Evolutionary conservation across 257 asterid species (phyloP).

Genomic region (Rubia yunnanensis): DNA sequence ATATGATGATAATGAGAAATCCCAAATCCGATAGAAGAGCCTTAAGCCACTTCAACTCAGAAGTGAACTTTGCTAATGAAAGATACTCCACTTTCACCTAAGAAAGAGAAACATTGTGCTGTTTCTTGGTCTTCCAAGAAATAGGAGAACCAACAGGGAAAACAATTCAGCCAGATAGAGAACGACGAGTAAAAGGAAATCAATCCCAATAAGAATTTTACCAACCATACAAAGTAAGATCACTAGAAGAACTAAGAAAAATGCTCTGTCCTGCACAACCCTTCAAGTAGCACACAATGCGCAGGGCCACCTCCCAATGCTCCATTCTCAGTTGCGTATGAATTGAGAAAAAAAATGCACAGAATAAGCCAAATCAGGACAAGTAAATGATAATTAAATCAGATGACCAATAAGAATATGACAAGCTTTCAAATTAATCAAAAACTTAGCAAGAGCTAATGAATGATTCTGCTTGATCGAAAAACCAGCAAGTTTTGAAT

Average conservation of each 20-base stretch:
- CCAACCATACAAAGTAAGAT: too few relatives aligned
- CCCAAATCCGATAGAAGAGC: too few relatives aligned
- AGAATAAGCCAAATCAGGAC: background rate
- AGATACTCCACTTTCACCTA: background rate
- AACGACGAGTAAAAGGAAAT: too few relatives aligned
- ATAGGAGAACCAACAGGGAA: background rate
- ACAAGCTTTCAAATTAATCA: background rate
- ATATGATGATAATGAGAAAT: too few relatives aligned
- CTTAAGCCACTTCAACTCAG: too few relatives aligned
- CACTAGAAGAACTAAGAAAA: too few relatives aligned
- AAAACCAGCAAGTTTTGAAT: background rate
- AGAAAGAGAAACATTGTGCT: background rate
- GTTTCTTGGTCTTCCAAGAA: too few relatives aligned
- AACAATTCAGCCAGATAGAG: too few relatives aligned
- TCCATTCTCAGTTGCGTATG: background rate
- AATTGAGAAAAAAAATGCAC: background rate
- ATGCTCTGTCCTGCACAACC: too few relatives aligned
- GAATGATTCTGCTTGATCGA: conserved; percentile 2
- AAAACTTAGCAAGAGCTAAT: background rate
- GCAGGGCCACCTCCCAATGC: too few relatives aligned
- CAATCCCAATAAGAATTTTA: too few relatives aligned
- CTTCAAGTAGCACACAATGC: too few relatives aligned
- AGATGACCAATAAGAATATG: background rate
- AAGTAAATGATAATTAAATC: background rate
- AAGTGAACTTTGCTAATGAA: background rate